Evolutionary conservation across 768 basidiomycete species (phyloP).

Genomic region (Pluteus cervinus): DNA sequence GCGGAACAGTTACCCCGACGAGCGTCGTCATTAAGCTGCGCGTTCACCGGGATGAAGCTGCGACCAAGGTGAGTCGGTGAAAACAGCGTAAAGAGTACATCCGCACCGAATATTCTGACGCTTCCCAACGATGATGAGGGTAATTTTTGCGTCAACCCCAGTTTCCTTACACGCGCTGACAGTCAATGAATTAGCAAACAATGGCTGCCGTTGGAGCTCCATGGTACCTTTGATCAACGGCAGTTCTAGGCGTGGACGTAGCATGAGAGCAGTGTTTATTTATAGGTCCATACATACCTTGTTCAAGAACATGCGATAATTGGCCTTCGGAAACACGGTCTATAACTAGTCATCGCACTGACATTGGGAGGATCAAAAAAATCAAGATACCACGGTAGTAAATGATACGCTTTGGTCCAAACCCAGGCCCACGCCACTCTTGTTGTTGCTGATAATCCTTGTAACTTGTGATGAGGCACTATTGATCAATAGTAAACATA

Average conservation of each 20-base stretch:
- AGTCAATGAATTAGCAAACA: background rate
- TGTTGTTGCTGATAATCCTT: too few species aligned
- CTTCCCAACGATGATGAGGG: conserved; percentile 77
- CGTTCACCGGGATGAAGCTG: conserved; percentile 27
- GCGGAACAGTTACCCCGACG: conserved; percentile 69
- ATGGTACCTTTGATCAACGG: conserved; percentile 48
- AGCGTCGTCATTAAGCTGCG: conserved; percentile 53
- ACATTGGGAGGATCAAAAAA: too few species aligned
- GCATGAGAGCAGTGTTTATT: too few species aligned
- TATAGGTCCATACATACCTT: conserved; percentile 49
- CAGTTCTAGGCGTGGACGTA: too few species aligned
- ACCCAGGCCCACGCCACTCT: too few species aligned
- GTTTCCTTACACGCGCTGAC: conserved; percentile 59
- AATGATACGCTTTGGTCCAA: conserved; percentile 58
- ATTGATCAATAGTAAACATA: too few species aligned
- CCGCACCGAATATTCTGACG: conserved; percentile 53
- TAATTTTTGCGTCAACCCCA: conserved; percentile 59
- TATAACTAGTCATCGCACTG: too few species aligned
- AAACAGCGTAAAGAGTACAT: background rate
- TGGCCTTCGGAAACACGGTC: conserved; percentile 49
- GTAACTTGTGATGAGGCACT: too few species aligned
- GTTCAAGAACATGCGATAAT: conserved; percentile 43
- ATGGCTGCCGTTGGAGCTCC: background rate
- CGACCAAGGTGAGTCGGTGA: conserved; percentile 1
- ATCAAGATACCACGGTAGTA: conserved; percentile 62